Conservation (phyloP, 1,139 yeast species). For the Arxiozyma bovina region DNA sequence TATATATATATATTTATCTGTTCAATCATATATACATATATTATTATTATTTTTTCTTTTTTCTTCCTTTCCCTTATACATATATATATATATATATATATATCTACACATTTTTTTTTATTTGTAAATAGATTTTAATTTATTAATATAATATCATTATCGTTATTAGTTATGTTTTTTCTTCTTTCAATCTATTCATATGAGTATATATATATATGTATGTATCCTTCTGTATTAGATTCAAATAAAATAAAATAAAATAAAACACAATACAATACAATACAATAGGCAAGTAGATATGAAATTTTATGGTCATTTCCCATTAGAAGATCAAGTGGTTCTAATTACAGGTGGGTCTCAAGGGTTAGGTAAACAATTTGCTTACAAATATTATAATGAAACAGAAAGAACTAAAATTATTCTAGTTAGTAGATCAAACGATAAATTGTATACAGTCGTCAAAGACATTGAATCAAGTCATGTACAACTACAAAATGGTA, state of each 20-base stretch:
- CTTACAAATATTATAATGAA: slow-evolving; percentile 42
- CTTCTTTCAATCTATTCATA: too few relatives aligned
- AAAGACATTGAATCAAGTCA: not conserved
- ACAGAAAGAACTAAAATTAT: slow-evolving; percentile 53
- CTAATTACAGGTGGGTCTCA: slow-evolving; percentile 94
- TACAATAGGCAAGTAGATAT: too few relatives aligned
- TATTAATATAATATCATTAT: too few relatives aligned
- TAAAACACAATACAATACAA: too few relatives aligned
- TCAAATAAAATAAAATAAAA: too few relatives aligned
- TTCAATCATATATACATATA: not conserved
- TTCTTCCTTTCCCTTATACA: too few relatives aligned
- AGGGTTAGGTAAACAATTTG: slow-evolving; percentile 82
- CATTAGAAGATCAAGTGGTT: slow-evolving; percentile 43
- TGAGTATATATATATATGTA: too few relatives aligned
- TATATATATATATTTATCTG: slow-evolving; percentile 1
- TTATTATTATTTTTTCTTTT: too few relatives aligned
- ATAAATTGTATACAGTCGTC: slow-evolving; percentile 39
- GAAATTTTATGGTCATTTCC: not conserved
- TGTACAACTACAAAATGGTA: not conserved
- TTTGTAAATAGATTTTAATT: not conserved
- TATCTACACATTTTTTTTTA: too few relatives aligned
- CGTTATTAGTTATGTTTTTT: too few relatives aligned
- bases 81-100: too few relatives aligned
- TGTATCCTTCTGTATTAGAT: not conserved
- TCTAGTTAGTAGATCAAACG: slow-evolving; percentile 65